These are phyloP conservation scores for Tympanopsis confertula DNA, from an alignment of 2,329 filamentous ascomycete genomes.

Conservation along the genomic window DNA sequence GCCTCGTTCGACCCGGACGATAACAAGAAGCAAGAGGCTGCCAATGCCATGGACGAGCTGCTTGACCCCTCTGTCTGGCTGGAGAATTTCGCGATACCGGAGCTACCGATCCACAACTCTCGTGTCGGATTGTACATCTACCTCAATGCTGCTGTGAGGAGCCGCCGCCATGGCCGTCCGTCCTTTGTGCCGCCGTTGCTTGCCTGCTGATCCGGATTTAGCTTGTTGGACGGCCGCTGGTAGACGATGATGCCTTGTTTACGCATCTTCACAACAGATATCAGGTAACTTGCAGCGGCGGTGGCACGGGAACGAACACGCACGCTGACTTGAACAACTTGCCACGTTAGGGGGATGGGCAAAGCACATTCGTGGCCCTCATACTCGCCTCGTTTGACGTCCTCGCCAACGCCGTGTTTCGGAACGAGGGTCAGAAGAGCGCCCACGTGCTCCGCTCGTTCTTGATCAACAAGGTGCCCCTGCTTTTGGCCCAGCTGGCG, in stretches of 20 bases:
- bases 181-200: neutral
- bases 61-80: slow-evolving; percentile 43
- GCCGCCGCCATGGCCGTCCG: neutral
- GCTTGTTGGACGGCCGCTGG: slow-evolving; percentile 70
- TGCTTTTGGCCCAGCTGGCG: slow-evolving; percentile 45
- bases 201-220: slow-evolving; percentile 18
- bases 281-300: slow-evolving; percentile 37
- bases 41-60: slow-evolving; percentile 42
- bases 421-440: slow-evolving; percentile 45
- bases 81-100: slow-evolving; percentile 41
- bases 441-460: slow-evolving; percentile 75
- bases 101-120: slow-evolving; percentile 63
- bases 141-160: slow-evolving; percentile 66
- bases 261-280: slow-evolving; percentile 78
- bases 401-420: slow-evolving; percentile 74
- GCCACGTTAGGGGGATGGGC: slow-evolving; percentile 60
- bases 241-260: slow-evolving; percentile 70
- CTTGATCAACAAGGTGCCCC: slow-evolving; percentile 62
- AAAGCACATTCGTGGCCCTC: slow-evolving; percentile 68
- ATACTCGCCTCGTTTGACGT: slow-evolving; percentile 84
- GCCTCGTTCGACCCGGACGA: slow-evolving; percentile 40
- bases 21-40: slow-evolving; percentile 35
- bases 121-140: slow-evolving; percentile 77
- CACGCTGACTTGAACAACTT: slow-evolving; percentile 12
- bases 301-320: neutral